phyloP scores from a whole-genome alignment of 1,284 basidiomycete genomes.

The Leccinum subrobustum region DNA sequence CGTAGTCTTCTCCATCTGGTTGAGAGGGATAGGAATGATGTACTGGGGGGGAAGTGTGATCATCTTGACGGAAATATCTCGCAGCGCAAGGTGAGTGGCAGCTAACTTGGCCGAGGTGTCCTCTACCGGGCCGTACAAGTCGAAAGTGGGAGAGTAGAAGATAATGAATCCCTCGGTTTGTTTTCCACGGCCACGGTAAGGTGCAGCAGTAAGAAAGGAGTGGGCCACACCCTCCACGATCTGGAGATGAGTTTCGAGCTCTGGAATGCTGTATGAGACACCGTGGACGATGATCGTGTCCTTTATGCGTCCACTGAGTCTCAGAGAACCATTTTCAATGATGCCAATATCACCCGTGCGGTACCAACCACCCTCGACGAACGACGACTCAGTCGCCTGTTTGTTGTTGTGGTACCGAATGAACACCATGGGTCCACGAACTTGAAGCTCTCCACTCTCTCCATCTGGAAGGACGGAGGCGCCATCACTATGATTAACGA shows the following conservation, averaged over 20 bases:
- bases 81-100: slow-evolving; percentile 19
- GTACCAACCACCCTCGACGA: slow-evolving; percentile 42
- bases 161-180: slow-evolving; percentile 27
- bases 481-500: slow-evolving; percentile 30
- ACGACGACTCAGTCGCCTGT: slow-evolving; percentile 33
- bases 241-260: slow-evolving; percentile 40
- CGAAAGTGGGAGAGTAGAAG: slow-evolving; percentile 27
- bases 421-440: slow-evolving; percentile 38
- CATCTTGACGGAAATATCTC: slow-evolving; percentile 26
- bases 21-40: slow-evolving; percentile 22
- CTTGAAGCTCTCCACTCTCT: slow-evolving; percentile 36
- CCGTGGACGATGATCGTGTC: slow-evolving; percentile 41
- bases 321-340: slow-evolving; percentile 33
- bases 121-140: slow-evolving; percentile 9
- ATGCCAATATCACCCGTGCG: slow-evolving; percentile 39
- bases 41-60: slow-evolving; percentile 25
- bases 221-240: slow-evolving; percentile 34
- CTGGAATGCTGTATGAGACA: slow-evolving; percentile 38
- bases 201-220: slow-evolving; percentile 35
- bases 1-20: slow-evolving; percentile 29
- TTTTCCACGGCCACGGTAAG: slow-evolving; percentile 26
- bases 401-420: slow-evolving; percentile 37
- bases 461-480: slow-evolving; percentile 18
- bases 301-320: slow-evolving; percentile 40
- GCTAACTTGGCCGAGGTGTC: slow-evolving; percentile 18